A percentile compares a stretch with the other conserved stretches of the same genome.
These are phyloP conservation scores for Colletotrichum sp. DNA, from an alignment of 2,329 filamentous ascomycete species.

Conservation along the genomic window DNA sequence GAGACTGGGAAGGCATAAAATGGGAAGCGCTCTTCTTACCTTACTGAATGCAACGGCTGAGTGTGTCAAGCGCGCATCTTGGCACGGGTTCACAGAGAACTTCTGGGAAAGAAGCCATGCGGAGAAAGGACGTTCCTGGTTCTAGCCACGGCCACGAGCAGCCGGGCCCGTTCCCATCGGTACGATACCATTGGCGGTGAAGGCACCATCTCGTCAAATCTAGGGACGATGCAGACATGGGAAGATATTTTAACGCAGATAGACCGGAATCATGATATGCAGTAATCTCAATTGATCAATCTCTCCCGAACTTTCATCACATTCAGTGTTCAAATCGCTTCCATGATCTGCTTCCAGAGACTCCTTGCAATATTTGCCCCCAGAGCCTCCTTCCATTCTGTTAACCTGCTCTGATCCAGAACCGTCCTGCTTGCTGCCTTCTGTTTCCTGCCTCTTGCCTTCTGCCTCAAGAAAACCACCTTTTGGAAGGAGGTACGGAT, in stretches of 20 bases:
- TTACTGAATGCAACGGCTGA: neutral
- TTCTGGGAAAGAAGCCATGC: neutral
- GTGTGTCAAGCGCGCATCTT: neutral
- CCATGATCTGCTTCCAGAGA: neutral
- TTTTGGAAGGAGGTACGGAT: neutral
- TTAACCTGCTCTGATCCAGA: neutral
- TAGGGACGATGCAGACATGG: fast-evolving
- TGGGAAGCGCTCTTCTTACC: neutral
- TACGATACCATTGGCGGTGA: neutral
- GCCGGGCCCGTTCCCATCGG: neutral
- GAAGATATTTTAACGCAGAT: neutral
- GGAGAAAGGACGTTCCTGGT: neutral
- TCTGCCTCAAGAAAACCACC: neutral
- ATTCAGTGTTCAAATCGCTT: neutral
- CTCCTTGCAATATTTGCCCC: neutral
- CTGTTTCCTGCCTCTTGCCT: neutral
- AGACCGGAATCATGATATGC: neutral
- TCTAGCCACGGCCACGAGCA: neutral
- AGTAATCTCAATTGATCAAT: neutral
- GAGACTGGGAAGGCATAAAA: neutral
- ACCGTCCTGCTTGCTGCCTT: neutral
- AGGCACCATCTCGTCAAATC: neutral
- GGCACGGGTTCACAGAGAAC: neutral
- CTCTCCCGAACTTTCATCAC: neutral
- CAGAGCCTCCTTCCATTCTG: neutral